A percentile compares a stretch with the other conserved stretches of the same genome.
These are phyloP conservation scores for Cichorium intybus DNA, from an alignment of 140 eudicot genomes.

Conservation along the genomic window DNA sequence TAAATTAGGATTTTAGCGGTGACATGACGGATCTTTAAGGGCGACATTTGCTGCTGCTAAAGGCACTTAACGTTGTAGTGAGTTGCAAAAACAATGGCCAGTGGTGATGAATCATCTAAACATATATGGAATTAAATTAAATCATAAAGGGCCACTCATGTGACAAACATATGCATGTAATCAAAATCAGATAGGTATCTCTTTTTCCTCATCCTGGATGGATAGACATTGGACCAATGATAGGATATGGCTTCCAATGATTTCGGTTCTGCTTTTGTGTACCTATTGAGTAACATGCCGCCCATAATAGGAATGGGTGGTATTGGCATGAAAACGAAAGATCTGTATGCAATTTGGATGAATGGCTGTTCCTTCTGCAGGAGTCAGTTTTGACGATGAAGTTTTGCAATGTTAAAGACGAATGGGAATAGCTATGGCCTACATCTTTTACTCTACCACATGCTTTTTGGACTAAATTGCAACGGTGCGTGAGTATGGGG, in stretches of 20 bases:
- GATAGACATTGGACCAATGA: conserved; percentile 1
- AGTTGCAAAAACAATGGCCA: background rate
- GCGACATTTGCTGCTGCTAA: no score
- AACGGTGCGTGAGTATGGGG: background rate
- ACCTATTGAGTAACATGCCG: background rate
- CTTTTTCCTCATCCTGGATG: background rate
- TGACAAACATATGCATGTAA: background rate
- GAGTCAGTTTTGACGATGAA: background rate
- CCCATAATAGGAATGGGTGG: background rate
- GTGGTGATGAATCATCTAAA: background rate
- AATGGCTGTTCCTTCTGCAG: background rate
- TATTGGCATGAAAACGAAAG: background rate
- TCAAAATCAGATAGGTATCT: background rate
- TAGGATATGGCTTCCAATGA: conserved; percentile 2
- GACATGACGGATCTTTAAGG: no score
- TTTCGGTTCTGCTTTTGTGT: background rate
- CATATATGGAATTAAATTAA: background rate
- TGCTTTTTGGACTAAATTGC: background rate
- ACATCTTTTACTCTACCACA: background rate
- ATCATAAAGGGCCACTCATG: background rate
- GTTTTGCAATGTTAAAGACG: background rate
- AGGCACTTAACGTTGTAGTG: no score
- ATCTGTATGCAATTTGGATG: background rate
- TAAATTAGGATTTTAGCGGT: no score
- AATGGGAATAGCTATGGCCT: background rate